Evolutionary conservation across 2,329 filamentous ascomycete species (phyloP).

Genomic region (Sclerotinia minor): DNA sequence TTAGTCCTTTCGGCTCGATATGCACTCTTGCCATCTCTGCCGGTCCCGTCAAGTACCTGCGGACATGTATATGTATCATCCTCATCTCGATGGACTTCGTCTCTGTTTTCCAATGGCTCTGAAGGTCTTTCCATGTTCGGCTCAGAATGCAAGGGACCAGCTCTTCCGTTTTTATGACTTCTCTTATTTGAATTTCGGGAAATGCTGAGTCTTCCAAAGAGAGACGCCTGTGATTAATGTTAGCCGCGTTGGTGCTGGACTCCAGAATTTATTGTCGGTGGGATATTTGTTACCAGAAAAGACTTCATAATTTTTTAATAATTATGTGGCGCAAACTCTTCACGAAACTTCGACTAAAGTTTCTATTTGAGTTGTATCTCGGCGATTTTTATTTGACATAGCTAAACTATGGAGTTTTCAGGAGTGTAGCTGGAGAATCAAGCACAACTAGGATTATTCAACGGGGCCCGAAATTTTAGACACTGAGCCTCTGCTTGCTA

Average conservation of each 20-base stretch:
- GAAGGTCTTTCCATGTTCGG: not conserved
- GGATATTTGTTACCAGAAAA: not conserved
- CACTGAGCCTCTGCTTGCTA: not conserved
- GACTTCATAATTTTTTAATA: not conserved
- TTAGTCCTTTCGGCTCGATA: not conserved
- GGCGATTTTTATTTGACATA: not conserved
- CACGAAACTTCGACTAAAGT: not conserved
- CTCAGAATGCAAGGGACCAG: too few relatives aligned
- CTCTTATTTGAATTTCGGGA: not conserved
- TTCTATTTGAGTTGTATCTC: not conserved
- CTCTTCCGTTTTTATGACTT: not conserved
- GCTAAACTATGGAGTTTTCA: not conserved
- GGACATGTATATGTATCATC: not conserved
- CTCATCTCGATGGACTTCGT: not conserved
- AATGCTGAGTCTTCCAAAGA: not conserved
- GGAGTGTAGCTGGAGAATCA: not conserved
- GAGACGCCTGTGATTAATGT: not conserved
- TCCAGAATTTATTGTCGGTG: not conserved
- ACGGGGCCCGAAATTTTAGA: not conserved
- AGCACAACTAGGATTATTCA: not conserved
- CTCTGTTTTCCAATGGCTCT: not conserved
- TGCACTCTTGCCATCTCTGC: not conserved
- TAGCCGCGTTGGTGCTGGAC: not conserved
- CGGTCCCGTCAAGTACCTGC: not conserved
- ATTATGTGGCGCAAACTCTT: not conserved